A percentile compares a stretch with the other conserved stretches of the same genome.
Evolutionary conservation across 2,329 filamentous ascomycete genomes (phyloP).

Genomic region (Ophiosphaerella narmari): DNA sequence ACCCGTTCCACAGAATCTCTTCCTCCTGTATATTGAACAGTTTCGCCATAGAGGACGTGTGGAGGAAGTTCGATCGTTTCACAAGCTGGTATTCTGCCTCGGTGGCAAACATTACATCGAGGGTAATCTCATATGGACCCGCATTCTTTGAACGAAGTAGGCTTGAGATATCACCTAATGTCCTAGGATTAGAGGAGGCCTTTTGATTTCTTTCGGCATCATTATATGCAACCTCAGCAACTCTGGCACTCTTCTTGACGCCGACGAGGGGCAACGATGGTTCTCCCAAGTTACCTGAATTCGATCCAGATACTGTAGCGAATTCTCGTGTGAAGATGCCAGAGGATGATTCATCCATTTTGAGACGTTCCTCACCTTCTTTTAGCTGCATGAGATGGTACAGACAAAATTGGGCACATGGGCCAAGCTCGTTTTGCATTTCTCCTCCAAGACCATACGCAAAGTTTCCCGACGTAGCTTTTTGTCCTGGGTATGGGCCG

Average conservation of each 20-base stretch:
- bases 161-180: conserved; percentile 20
- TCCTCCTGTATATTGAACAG: conserved; percentile 16
- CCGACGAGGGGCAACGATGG: background rate
- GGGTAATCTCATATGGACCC: conserved; percentile 58
- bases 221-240: background rate
- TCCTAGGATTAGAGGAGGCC: conserved; percentile 4
- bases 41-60: conserved; percentile 10
- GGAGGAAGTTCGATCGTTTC: conserved; percentile 22
- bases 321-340: conserved; percentile 18
- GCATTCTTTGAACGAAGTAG: conserved; percentile 51
- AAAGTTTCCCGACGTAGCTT: conserved; percentile 60
- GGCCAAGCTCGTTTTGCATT: conserved; percentile 44
- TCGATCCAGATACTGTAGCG: conserved; percentile 3
- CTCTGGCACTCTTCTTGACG: background rate
- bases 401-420: conserved; percentile 39
- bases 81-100: conserved; percentile 42
- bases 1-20: conserved; percentile 24
- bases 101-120: conserved; percentile 57
- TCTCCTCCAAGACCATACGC: conserved; percentile 51
- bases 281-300: background rate
- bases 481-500: conserved; percentile 55
- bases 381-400: conserved; percentile 57
- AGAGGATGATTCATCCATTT: background rate
- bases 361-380: conserved; percentile 23
- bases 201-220: background rate